Conservation (phyloP, 2,329 filamentous ascomycete species). For the Peltaster fructicola region DNA sequence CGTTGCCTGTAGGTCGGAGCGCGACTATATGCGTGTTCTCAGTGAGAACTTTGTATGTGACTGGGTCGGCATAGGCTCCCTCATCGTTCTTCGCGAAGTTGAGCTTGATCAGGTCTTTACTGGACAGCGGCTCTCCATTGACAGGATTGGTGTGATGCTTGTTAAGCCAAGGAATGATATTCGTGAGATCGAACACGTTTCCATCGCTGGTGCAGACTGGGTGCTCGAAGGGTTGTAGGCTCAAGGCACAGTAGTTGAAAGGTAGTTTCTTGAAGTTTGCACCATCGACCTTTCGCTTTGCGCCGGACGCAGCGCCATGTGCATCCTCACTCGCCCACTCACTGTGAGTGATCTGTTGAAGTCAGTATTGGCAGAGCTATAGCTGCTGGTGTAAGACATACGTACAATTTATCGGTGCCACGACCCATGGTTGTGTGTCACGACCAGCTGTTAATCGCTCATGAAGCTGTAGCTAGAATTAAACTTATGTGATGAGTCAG, state of each 20-base stretch:
- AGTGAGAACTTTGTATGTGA: constrained; percentile 94
- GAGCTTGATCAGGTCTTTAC: constrained; percentile 72
- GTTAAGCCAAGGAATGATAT: constrained; percentile 85
- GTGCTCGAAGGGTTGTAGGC: constrained; percentile 84
- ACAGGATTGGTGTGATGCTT: constrained; percentile 89
- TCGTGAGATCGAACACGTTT: constrained; percentile 86
- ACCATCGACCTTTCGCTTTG: constrained; percentile 35
- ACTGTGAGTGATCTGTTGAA: constrained; percentile 67
- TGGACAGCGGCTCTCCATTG: constrained; percentile 59
- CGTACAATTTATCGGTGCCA: constrained; percentile 25
- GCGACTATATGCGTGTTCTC: constrained; percentile 96
- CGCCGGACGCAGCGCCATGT: constrained; percentile 63
- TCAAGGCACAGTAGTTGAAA: constrained; percentile 95
- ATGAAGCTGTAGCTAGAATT: no score
- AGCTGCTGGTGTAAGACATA: constrained; percentile 12
- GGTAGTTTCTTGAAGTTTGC: constrained; percentile 72
- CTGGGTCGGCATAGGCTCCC: constrained; percentile 82
- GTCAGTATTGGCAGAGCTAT: constrained; percentile 3
- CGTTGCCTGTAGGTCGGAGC: constrained; percentile 72
- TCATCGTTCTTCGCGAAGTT: constrained; percentile 86
- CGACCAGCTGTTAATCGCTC: no score
- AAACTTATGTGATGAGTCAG: no score
- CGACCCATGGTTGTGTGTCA: no score
- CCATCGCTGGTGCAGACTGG: constrained; percentile 80
- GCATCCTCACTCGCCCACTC: constrained; percentile 91